Base-by-base conservation (phyloP, 345 rosid species). In the Rubroshorea leprosula region DNA sequence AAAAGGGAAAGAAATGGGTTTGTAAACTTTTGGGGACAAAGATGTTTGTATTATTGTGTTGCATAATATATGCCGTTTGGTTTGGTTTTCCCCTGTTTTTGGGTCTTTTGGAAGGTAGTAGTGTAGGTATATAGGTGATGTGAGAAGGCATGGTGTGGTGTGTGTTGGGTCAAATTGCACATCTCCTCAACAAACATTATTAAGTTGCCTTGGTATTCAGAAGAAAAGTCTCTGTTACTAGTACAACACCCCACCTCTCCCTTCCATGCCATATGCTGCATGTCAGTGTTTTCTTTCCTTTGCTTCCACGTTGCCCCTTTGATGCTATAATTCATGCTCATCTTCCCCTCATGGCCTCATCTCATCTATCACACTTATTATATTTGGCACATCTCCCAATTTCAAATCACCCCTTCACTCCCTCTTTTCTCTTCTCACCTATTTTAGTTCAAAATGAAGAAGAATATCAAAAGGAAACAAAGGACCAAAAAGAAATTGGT, bases 131-230 rank as follows among this genome's bases (percentile, higher is more conserved):
- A 35, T 17, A 27, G 35, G 38, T 55, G 60, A 44, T 52, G 66
- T 18, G 67, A 29, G 66, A 52, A 27, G 48, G 70, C 51, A 56
- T 47, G 41, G 35, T 7, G 64, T n/a, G 23, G 15, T 27, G 44
- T 31, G 46, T 55, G 73, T 61, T 62, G 72, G 80, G 72, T 63
- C 56, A 68, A 68, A 72, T 66, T 68, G 64, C 69, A 65, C 58
- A 55, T 47, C 55, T 20, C 16, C 73, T 68, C 73, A 62, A 64
- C 68, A 50, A 54, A 71, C 70, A 68, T 62, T 49, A 68, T 60
- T 66, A 63, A 61, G 45, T 10, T 48, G 21, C 24, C 8, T 7
- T 25, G 54, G 54, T 35, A 47, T 24, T 62, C 19, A 51, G 55
- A 49, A 22, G 22, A 9, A 41, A 51, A 57, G 51, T 50, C 51